Base-by-base conservation (phyloP, 805 yeast species). In the Saccharomycopsis amapae region DNA sequence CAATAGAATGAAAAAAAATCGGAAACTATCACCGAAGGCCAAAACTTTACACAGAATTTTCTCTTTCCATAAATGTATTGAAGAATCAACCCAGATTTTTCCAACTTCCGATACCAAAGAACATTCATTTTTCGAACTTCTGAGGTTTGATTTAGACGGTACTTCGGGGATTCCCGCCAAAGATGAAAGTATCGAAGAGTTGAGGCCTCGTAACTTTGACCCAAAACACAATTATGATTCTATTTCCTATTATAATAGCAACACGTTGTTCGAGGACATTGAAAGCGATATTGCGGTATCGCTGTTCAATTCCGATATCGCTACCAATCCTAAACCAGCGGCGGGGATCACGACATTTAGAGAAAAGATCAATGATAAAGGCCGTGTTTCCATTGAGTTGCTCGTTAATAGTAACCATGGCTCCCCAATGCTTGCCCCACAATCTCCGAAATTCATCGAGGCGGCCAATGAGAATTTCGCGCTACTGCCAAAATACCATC, bases 31-130 rank as follows among this genome's bases (percentile, higher is more conserved):
- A 0, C 71, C 84, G 18, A 86, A 86, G 61, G 95, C 95, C 1
- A 69, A 78, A 46, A 74, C 82, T 25, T 64, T 87, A 44, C 95
- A 87, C 60, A 67, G 95, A 34, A 81, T 86, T 46, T 85, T 82
- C 57, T 79, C 85, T 55, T 80, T 85, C 36, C 60, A 85, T 55
- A 83, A 82, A 53, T 63, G 85, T 47, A 71, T 87, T 39, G 94
- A 85, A 57, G 93, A 84, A 58, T 78, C 88, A 12, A 85, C 94
- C 0, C 42, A 36, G 10, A 23, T 48, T 31, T 41, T 41, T 17
- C 20, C n/a, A n/a, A n/a, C n/a, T n/a, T n/a, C n/a, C n/a, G n/a
- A n/a, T n/a, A n/a, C n/a, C n/a, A n/a, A n/a, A n/a, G n/a, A n/a
- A n/a, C n/a, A n/a, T n/a, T n/a, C n/a, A n/a, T n/a, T n/a, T n/a